Conservation (phyloP, 2,329 filamentous ascomycete genomes). For the Claviceps humidiphila region DNA sequence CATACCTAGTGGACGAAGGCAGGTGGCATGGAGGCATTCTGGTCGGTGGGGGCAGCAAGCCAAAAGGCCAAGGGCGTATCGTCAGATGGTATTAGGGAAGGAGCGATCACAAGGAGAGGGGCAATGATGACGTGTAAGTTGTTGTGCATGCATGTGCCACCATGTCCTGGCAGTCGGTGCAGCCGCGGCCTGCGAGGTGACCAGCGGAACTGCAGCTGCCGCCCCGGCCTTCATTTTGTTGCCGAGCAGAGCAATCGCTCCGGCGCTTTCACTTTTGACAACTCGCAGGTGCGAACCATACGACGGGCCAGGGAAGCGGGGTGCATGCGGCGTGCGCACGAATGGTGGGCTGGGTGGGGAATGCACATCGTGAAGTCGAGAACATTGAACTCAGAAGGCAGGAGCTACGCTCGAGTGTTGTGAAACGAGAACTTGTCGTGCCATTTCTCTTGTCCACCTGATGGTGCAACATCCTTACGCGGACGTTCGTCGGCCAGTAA, state of each 20-base stretch:
- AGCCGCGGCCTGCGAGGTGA: background rate
- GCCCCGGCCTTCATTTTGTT: background rate
- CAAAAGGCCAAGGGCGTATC: background rate
- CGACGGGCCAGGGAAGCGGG: background rate
- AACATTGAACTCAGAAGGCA: background rate
- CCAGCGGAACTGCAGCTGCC: background rate
- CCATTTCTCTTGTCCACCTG: conserved; percentile 3
- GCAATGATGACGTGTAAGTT: background rate
- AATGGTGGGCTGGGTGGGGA: background rate
- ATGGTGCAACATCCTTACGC: background rate
- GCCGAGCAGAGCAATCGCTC: background rate
- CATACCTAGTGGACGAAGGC: background rate
- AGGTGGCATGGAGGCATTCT: background rate
- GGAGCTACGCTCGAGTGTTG: background rate
- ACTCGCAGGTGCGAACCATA: background rate
- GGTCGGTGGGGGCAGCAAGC: background rate
- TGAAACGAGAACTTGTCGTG: conserved; percentile 2
- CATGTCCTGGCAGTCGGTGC: no score
- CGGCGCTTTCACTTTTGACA: background rate
- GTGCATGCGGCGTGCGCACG: background rate
- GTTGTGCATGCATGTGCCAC: background rate
- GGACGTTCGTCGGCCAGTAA: background rate
- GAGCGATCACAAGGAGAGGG: background rate
- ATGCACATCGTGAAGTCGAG: background rate
- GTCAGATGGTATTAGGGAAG: background rate